Base-by-base conservation (phyloP, 2,329 filamentous ascomycete species). In the Sporothrix brunneoviolacea region DNA sequence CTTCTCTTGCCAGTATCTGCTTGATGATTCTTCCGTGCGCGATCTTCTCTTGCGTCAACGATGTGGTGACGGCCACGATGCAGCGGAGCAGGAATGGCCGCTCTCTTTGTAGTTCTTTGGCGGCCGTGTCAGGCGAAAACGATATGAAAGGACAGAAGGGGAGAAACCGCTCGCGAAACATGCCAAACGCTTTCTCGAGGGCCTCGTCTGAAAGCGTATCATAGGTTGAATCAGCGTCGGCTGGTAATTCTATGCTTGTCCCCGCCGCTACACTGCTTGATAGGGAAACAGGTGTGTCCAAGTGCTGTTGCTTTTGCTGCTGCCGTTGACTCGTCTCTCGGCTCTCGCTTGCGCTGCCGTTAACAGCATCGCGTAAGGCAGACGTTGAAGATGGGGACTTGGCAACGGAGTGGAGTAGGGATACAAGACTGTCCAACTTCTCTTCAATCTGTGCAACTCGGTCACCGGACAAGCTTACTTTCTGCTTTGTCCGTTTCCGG, bases 31-130 rank as follows among this genome's bases (percentile, higher is more conserved):
- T 58, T 2, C 61, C 64, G 15, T 75, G 55, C 1, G 59, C 59
- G 0, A 63, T 46, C 51, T 77, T 72, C 47, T 70, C 65, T 3
- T 63, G 58, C 0, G 65, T 62, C 2, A 69, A 71, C 55, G 68
- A 73, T 41, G 68, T 69, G 1, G 71, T 70, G 8, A 75, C 59
- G 33, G 72, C 67, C 57, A 72, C 67, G 36, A 80, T 74, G 30
- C 67, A 70, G 8, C 74, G 57, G 68, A 72, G 77, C 7, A 79
- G 57, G 80, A 77, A 77, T 0, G 79, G 76, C 4, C 65, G 62
- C 18, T 70, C 62, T 7, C 59, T 59, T 4, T 61, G 66, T 1
- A 79, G 63, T 18, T 62, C 55, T 24, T 63, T 59, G 2, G 71
- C 66, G 0, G 66, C 68, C 43, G 65, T 64, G 18, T 64, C 60